Evolutionary conservation across 208 protist genomes (phyloP), one percentile per base, ranked within the genome.

Genomic region (Crithidia sp.): DNA sequence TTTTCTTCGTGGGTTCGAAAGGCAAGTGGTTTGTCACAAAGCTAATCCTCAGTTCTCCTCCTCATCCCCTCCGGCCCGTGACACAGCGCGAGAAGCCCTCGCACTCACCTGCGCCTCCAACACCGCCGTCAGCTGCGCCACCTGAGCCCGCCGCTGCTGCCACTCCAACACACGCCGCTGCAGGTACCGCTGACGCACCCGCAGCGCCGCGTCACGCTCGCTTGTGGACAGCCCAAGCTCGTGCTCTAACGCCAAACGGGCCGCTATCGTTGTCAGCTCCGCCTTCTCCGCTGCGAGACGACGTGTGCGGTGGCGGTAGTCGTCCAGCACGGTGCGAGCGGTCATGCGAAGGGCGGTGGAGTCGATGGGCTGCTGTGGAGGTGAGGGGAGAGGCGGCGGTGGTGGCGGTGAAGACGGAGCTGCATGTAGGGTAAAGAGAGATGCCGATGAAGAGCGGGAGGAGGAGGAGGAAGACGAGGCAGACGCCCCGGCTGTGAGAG

Each of bases 101-200:
- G 16, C 73, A 67, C 52, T 49, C n/a, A 67, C 55, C 16, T 65
- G 54, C 16, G 43, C 45, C 49, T 72, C 43, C 45, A 83, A 70
- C 59, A 67, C 49, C 28, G 61, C 69, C 28, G 65, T 47, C 36
- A 90, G 68, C 64, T 87, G 81, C 39, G 61, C 50, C 8, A 90
- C 71, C 64, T 81, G 67, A 9, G 82, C 82, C 49, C 79, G 69
- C 37, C 67, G 44, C 56, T 79, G 75, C 41, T 80, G 45, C 56
- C 79, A 84, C 76, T 81, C 75, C 53, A 84, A 63, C 3, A 72
- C 13, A n/a, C 82, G 73, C 37, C 52, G 77, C 40, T 62, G 60
- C 50, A 90, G 54, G 14, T 65, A 65, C 47, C 59, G 39, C 67
- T 69, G 65, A 43, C 82, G 67, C 41, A 70, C 56, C 54, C 72